Conservation (phyloP, 140 eudicot species). For the Stevia rebaudiana region DNA sequence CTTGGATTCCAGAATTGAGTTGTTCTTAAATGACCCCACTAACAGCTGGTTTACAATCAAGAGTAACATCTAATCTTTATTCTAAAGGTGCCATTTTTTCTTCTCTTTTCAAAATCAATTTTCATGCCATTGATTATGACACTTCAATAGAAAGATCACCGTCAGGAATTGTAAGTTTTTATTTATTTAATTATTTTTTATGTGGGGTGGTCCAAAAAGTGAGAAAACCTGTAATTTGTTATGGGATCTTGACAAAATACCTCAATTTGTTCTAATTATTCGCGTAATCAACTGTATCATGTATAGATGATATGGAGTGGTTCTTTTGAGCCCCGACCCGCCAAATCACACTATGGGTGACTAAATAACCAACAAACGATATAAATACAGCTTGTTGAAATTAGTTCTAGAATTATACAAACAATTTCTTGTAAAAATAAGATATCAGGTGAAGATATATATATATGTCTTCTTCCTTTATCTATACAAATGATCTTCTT, state of each 20-base stretch:
- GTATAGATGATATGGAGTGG: too few relatives aligned
- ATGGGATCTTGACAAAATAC: conserved; percentile 20
- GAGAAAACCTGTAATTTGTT: not conserved
- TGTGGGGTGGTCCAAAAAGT: conserved; percentile 14
- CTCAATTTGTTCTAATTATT: conserved; percentile 10
- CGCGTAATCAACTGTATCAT: conserved; percentile 17
- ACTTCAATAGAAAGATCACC: conserved; percentile 31
- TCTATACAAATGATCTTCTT: conserved; percentile 70
- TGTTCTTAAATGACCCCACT: conserved; percentile 56
- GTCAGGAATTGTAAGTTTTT: conserved; percentile 8
- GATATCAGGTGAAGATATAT: conserved; percentile 39
- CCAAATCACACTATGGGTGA: not conserved
- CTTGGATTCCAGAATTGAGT: conserved; percentile 23
- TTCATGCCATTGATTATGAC: conserved; percentile 45
- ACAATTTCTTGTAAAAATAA: conserved; percentile 13
- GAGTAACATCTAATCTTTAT: conserved; percentile 32
- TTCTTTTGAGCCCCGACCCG: not conserved
- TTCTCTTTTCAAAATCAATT: conserved; percentile 31
- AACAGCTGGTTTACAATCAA: conserved; percentile 60
- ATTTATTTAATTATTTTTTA: not conserved
- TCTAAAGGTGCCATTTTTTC: conserved; percentile 34
- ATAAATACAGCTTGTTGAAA: conserved; percentile 25
- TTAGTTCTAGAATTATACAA: conserved; percentile 48
- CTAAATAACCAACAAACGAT: not conserved
- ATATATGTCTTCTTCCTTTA: conserved; percentile 35